Evolutionary conservation across 2,329 filamentous ascomycete species (phyloP).

Genomic region (Drechmeria coniospora): DNA sequence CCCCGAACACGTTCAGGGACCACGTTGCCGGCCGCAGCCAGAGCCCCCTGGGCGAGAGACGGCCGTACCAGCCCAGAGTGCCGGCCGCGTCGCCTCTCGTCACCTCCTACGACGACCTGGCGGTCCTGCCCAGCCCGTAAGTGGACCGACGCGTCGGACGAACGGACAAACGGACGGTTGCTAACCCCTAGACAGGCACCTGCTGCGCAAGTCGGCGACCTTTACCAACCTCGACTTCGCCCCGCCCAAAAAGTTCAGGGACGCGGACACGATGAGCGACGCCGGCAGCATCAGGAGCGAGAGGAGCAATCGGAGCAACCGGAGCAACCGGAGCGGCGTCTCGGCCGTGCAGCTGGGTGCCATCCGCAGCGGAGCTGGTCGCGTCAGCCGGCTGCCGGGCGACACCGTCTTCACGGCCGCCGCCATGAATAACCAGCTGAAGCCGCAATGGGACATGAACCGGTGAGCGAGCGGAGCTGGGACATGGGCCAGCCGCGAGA

Average conservation of each 20-base stretch:
- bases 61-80: slow-evolving; percentile 61
- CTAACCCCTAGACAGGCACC: slow-evolving; percentile 31
- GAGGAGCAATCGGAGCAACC: too few relatives aligned
- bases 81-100: slow-evolving; percentile 64
- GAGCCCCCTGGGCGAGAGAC: slow-evolving; percentile 46
- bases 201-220: slow-evolving; percentile 60
- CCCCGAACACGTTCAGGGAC: slow-evolving; percentile 52
- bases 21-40: slow-evolving; percentile 53
- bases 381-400: slow-evolving; percentile 69
- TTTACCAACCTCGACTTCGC: slow-evolving; percentile 73
- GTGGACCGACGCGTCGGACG: slow-evolving; percentile 20
- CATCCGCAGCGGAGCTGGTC: slow-evolving; percentile 70
- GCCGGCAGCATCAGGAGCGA: slow-evolving; percentile 53
- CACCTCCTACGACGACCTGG: slow-evolving; percentile 75
- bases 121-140: slow-evolving; percentile 80
- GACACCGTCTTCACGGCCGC: slow-evolving; percentile 67
- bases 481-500: background rate
- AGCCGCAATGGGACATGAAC: slow-evolving; percentile 44
- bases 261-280: slow-evolving; percentile 45
- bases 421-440: slow-evolving; percentile 45
- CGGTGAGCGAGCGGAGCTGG: slow-evolving; percentile 12
- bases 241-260: slow-evolving; percentile 58
- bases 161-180: background rate
- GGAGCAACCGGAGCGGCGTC: slow-evolving; percentile 54
- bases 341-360: slow-evolving; percentile 54